Base-by-base conservation (phyloP, 2,329 filamentous ascomycete genomes). In the Celoporthe dispersa region DNA sequence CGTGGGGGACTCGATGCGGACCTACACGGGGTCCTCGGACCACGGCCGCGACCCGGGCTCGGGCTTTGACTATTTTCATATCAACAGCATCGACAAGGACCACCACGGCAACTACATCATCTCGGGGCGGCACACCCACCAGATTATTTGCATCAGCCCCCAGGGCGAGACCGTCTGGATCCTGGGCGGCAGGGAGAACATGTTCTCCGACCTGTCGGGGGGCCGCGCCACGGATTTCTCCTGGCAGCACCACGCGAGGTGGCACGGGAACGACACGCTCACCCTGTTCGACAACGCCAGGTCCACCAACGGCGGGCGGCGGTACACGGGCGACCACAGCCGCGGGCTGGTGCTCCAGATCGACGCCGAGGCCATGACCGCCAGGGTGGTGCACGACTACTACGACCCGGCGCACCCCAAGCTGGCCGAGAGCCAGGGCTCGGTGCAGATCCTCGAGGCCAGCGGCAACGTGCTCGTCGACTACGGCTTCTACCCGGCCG, bases 241-340 rank as follows among this genome's bases (percentile, higher is more conserved):
- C 63, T 81, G 80, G 77, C 80, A 82, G 73, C 80, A 81, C 72
- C 78, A 82, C 65, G 79, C 78, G 12, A 77, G 77, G 25, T 76
- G 80, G 72, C 74, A 75, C 73, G 74, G 74, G 48, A 71, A 75
- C 68, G 74, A 76, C n/a, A 76, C 77, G 57, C 74, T 81, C 67
- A 79, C 77, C 67, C 75, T 82, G 65, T 82, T 82, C 69, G 80
- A 82, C 74, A 82, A 82, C 73, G 79, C 81, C 61, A 76, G 73
- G 59, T 77, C 80, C 72, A 70, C 75, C 3, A 79, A 77, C 2
- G 74, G 74, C 0, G 74, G 70, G 31, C 80, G 79, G 68, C 59
- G 41, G 11, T 55, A 65, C 62, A 70, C 74, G 1, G 63, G 68
- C 9, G 71, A 76, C 33, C 80, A 80, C 73, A 73, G 76, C 25